phyloP scores from a whole-genome alignment of 2,329 filamentous ascomycete genomes.

The Allantophomopsis cytisporea region DNA sequence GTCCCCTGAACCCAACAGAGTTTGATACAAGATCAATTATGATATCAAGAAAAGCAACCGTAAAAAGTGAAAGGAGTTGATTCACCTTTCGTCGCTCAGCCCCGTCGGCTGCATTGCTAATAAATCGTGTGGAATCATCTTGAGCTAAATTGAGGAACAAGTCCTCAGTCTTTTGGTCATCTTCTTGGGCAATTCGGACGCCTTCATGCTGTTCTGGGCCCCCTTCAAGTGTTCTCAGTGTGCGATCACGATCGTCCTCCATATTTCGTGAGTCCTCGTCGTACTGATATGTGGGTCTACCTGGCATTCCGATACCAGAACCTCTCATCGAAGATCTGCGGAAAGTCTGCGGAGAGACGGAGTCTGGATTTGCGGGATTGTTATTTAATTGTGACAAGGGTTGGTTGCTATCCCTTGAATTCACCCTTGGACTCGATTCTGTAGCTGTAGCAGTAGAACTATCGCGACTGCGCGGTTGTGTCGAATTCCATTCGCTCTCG shows the following conservation, averaged over 20 bases:
- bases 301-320: slow-evolving; percentile 1
- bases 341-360: slow-evolving; percentile 1
- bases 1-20: no score
- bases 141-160: slow-evolving; percentile 16
- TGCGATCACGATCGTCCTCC: slow-evolving; percentile 6
- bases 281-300: background rate
- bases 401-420: background rate
- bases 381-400: background rate
- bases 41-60: no score
- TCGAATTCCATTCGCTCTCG: slow-evolving; percentile 2
- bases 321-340: slow-evolving; percentile 2
- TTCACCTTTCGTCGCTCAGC: slow-evolving; percentile 13
- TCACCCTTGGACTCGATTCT: background rate
- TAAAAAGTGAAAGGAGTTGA: background rate
- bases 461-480: slow-evolving; percentile 1
- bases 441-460: background rate
- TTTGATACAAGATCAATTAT: no score
- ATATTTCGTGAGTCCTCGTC: slow-evolving; percentile 1
- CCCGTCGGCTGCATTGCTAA: slow-evolving; percentile 3
- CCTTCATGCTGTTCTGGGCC: background rate
- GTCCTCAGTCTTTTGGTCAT: slow-evolving; percentile 8
- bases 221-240: slow-evolving; percentile 6
- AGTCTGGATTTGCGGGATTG: slow-evolving; percentile 1
- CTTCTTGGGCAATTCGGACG: background rate
- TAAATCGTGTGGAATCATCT: slow-evolving; percentile 10